Percentiles rank a stretch among this genome's conserved stretches.
Conservation (phyloP, 2,329 filamentous ascomycete genomes). For the Hypoxylon sp. region DNA sequence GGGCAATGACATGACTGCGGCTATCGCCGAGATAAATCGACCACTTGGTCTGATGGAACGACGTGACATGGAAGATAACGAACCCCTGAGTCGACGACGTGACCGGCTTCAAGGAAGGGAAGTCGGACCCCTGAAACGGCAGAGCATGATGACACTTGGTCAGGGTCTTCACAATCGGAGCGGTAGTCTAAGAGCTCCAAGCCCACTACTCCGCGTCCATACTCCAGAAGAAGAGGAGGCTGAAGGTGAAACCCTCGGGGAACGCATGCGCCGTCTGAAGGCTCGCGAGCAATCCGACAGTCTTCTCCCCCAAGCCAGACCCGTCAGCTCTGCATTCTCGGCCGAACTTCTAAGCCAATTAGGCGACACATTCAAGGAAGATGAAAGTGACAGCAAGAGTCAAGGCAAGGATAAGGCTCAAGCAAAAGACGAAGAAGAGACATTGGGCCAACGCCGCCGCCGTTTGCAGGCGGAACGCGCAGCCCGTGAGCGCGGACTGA, state of each 20-base stretch:
- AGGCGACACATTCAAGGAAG: slow-evolving; percentile 61
- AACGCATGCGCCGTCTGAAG: slow-evolving; percentile 74
- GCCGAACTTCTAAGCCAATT: slow-evolving; percentile 76
- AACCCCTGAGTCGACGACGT: slow-evolving; percentile 83
- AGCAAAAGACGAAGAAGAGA: slow-evolving; percentile 74
- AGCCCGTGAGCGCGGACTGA: slow-evolving; percentile 70
- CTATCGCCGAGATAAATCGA: slow-evolving; percentile 68
- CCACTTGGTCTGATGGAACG: slow-evolving; percentile 83
- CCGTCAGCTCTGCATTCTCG: slow-evolving; percentile 75
- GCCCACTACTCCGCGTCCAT: slow-evolving; percentile 50
- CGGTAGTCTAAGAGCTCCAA: slow-evolving; percentile 47
- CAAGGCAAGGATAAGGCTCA: slow-evolving; percentile 50
- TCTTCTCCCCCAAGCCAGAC: slow-evolving; percentile 65
- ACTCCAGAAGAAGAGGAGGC: slow-evolving; percentile 62
- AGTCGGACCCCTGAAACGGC: slow-evolving; percentile 57
- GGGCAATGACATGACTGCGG: slow-evolving; percentile 60
- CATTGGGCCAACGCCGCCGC: slow-evolving; percentile 80
- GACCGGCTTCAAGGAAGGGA: slow-evolving; percentile 77
- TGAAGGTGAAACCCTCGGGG: slow-evolving; percentile 75
- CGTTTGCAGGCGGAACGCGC: slow-evolving; percentile 78
- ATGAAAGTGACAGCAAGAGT: slow-evolving; percentile 51
- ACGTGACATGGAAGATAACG: slow-evolving; percentile 90
- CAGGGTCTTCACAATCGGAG: slow-evolving; percentile 48
- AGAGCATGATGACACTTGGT: slow-evolving; percentile 59
- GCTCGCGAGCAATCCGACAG: slow-evolving; percentile 64